Evolutionary conservation across 2,329 filamentous ascomycete genomes (phyloP), one percentile per base, ranked within the genome.

Genomic region (Aspergillus thermomutatus): DNA sequence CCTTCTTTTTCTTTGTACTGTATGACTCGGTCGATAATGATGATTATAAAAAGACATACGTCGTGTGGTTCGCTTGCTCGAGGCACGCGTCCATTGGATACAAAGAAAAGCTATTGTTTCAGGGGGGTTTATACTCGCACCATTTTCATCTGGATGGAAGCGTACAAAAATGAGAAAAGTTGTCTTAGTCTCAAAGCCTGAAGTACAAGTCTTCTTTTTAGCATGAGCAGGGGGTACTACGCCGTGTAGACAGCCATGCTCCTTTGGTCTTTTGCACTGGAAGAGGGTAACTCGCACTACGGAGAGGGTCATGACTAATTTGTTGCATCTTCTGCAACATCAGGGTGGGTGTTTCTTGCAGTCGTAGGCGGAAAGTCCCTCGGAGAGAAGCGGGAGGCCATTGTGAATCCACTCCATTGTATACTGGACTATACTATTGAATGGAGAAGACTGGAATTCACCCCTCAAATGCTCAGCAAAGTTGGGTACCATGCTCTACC

Each of bases 11-110:
- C 63, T 69, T 68, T 72, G 64, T 70, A 70, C 62, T 70, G 69
- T 72, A 72, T 69, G 69, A 71, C 65, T 59, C 69, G 69, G 64
- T 70, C 67, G 65, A 70, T 71, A 69, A 72, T 71, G 69, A 71
- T 71, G 65, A 70, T 67, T 69, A 63, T 59, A 60, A 63, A 68
- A 70, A 66, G 63, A 64, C 64, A 68, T 63, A 62, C 61, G 61
- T 55, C 60, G 66, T 72, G 68, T 71, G 68, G 68, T 60, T 61
- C 67, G 63, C 60, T 68, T 69, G 60, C 60, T 60, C 64, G 66
- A 61, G 59, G 23, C 19, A 21, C 8, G 21, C 23, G 21, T 21
- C 21, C 11, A 46, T 46, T 26, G 19, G 61, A 59, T 57, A 64
- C 61, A 66, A 62, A 67, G 43, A 46, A 66, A 67, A 69, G 64